Conservation (phyloP, 1,284 basidiomycete genomes). For the Sphagnurus paluster region DNA sequence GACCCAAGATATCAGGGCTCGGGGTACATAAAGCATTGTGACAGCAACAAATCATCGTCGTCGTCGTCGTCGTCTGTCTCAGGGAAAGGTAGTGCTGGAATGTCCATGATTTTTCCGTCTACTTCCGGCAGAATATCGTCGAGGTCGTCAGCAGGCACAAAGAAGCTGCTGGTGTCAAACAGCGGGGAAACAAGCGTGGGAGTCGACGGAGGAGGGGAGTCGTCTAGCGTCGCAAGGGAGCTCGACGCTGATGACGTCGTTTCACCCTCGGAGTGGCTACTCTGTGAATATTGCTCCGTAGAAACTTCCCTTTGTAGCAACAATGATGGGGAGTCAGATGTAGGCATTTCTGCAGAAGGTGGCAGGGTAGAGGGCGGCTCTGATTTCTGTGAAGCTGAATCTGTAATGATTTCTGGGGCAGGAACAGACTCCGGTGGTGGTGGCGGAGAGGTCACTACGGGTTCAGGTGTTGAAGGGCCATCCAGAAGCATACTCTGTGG, state of each 20-base stretch:
- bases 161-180: constrained; percentile 7
- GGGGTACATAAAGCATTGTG: constrained; percentile 19
- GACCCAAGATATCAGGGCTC: constrained; percentile 9
- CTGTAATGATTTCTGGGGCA: too few species aligned
- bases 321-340: too few species aligned
- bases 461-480: too few species aligned
- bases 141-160: constrained; percentile 13
- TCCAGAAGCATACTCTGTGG: too few species aligned
- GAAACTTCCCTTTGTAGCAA: too few species aligned
- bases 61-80: constrained; percentile 18
- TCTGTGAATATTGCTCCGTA: background rate
- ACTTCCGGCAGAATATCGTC: constrained; percentile 5
- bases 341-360: too few species aligned
- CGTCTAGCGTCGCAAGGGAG: constrained; percentile 10
- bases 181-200: background rate
- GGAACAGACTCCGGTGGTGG: too few species aligned
- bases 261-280: background rate
- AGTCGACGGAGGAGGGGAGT: constrained; percentile 16
- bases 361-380: too few species aligned
- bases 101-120: constrained; percentile 11
- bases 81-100: constrained; percentile 7
- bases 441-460: too few species aligned
- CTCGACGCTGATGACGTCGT: constrained; percentile 11
- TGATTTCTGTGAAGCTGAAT: too few species aligned
- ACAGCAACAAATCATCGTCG: constrained; percentile 17